phyloP scores from a whole-genome alignment of 2,329 filamentous ascomycete genomes.

The Basipetospora chlamydospora region DNA sequence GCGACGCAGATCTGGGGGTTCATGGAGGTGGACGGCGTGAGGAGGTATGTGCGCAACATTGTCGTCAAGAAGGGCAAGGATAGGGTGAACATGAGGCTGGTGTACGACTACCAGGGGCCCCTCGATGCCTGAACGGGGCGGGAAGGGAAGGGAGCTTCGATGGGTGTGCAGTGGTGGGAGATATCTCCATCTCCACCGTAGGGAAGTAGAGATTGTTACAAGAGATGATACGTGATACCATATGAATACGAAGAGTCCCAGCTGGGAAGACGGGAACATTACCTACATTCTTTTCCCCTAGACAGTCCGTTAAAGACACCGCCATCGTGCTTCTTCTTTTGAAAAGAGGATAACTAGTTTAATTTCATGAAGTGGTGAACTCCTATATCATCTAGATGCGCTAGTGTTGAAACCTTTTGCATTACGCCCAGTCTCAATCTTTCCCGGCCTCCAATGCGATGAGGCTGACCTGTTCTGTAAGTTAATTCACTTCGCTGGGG shows the following conservation, averaged over 20 bases:
- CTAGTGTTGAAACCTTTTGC: constrained; percentile 2
- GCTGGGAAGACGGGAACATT: too few species aligned
- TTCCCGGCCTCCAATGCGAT: background rate
- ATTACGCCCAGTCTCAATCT: background rate
- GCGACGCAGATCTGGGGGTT: constrained; percentile 48
- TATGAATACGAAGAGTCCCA: too few species aligned
- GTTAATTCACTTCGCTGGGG: too few species aligned
- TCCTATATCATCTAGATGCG: constrained; percentile 1
- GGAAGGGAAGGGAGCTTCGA: too few species aligned
- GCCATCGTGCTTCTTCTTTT: too few species aligned
- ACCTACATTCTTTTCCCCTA: too few species aligned
- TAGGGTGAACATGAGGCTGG: constrained; percentile 34
- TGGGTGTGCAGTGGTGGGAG: too few species aligned
- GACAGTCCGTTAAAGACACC: too few species aligned
- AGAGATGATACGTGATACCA: too few species aligned
- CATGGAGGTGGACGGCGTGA: constrained; percentile 34
- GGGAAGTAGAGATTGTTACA: too few species aligned
- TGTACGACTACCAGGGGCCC: constrained; percentile 36
- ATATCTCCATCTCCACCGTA: too few species aligned
- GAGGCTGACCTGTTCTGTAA: background rate
- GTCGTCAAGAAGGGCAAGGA: constrained; percentile 35
- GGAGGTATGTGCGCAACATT: constrained; percentile 38
- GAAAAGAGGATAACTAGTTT: too few species aligned
- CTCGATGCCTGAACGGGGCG: background rate
- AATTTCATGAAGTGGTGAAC: background rate